A percentile compares a stretch with the other conserved stretches of the same genome.
phyloP scores from a whole-genome alignment of 169 alveolate genomes.

The Plasmodium malariae region DNA sequence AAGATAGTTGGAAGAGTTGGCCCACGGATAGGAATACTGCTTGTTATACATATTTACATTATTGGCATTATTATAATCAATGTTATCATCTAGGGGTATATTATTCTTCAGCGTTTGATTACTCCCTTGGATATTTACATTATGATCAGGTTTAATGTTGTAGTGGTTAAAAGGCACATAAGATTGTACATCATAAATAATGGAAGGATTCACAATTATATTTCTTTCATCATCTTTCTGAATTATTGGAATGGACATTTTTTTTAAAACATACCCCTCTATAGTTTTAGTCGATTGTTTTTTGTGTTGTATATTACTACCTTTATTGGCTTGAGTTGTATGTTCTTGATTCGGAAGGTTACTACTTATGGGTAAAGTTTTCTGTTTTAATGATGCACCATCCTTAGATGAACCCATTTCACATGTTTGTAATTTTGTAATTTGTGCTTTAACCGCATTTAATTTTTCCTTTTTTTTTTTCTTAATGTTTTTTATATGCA shows the following conservation, averaged over 20 bases:
- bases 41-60: background rate
- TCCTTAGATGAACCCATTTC: background rate
- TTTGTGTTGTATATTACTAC: background rate
- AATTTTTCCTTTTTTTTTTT: background rate
- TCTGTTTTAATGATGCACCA: background rate
- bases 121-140: background rate
- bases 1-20: background rate
- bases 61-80: background rate
- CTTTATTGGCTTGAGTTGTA: background rate
- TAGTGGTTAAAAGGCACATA: constrained; percentile 22
- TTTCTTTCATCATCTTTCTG: constrained; percentile 35
- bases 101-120: background rate
- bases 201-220: background rate
- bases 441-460: background rate
- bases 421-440: background rate
- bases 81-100: background rate
- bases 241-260: constrained; percentile 42
- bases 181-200: background rate
- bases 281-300: background rate
- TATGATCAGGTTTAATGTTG: background rate
- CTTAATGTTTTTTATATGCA: constrained; percentile 33
- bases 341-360: background rate
- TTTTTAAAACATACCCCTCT: constrained; percentile 33
- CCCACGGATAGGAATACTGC: background rate
- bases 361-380: background rate